Evolutionary conservation across 2,329 filamentous ascomycete genomes (phyloP).

Genomic region (Xylaria sp.): DNA sequence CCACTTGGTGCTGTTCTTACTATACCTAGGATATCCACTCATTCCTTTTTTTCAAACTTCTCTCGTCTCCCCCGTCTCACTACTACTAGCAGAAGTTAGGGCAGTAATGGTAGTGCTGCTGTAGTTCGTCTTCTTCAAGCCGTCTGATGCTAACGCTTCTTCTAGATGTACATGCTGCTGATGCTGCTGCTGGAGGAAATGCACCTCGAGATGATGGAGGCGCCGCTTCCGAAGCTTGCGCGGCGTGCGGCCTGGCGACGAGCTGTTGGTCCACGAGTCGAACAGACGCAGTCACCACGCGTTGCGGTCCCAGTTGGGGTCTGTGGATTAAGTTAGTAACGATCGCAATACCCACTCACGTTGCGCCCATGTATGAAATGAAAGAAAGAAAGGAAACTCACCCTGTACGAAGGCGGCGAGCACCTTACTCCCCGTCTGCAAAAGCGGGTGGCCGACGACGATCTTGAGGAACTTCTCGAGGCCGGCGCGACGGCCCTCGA

Average conservation of each 20-base stretch:
- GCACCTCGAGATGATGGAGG: constrained; percentile 43
- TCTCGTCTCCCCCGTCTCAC: constrained; percentile 11
- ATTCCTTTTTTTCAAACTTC: not conserved
- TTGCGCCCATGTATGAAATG: not conserved
- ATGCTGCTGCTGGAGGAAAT: too few relatives aligned
- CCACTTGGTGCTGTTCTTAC: not conserved
- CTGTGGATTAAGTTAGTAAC: constrained; percentile 53
- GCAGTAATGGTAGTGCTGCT: constrained; percentile 11
- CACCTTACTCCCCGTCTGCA: constrained; percentile 98
- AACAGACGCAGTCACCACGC: constrained; percentile 73
- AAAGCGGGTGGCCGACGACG: constrained; percentile 92
- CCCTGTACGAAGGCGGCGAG: constrained; percentile 96
- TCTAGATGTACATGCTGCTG: constrained; percentile 45
- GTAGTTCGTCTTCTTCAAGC: constrained; percentile 17
- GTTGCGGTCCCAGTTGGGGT: constrained; percentile 91
- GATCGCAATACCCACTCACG: not conserved
- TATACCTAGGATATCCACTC: not conserved
- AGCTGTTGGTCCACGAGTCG: constrained; percentile 48
- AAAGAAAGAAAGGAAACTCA: constrained; percentile 55
- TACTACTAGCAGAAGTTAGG: not conserved
- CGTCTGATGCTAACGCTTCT: constrained; percentile 29
- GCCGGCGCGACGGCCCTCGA: constrained; percentile 90
- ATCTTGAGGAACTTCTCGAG: constrained; percentile 97
- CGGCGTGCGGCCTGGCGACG: constrained; percentile 47
- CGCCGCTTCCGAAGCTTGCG: constrained; percentile 58